Evolutionary conservation across 352 stramenopile genomes (phyloP), one percentile per base, ranked within the genome.

Genomic region (Lagenidium giganteum): DNA sequence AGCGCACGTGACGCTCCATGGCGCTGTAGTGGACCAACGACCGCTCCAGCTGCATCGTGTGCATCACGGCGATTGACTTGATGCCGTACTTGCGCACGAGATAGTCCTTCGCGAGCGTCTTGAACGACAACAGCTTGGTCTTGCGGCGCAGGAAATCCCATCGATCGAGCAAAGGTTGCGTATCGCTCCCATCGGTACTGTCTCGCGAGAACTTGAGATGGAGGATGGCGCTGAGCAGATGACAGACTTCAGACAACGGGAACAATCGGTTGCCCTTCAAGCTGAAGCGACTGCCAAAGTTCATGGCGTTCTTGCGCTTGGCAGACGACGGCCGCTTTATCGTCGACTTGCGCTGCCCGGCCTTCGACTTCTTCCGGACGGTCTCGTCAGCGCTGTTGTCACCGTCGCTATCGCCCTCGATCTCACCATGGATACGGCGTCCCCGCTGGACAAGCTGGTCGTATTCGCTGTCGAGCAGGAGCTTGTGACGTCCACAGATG

Each of bases 21-120:
- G 52, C 49, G 18, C 40, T 49, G 48, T 79, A 84, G 35, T 82
- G 59, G 3, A 81, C 36, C n/a, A 87, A 59, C 11, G 75, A 87
- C 5, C 70, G 69, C 42, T 87, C 72, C 8, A 87, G 68, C 47
- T 87, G 75, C 28, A 83, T 37, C 13, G 70, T 66, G 47, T 87
- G 63, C 67, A 85, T 82, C 22, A 77, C 47, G 1, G 75, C 75
- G 26, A 87, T 84, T 9, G 75, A 83, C 41, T 83, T 83, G 40
- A 87, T 85, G 18, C 75, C 75, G 35, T 87, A 87, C 47, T 84
- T 85, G 13, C 75, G 70, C 8, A 60, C 53, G 12, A 87, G 58
- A 24, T 70, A 76, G 42, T 87, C 72, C 28, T 82, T 81, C 0
- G 66, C 67, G 3, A 87, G 55, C 0, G 63, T 67, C 33, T 77